phyloP scores from a whole-genome alignment of 192 early-diverging fungal genomes.

The Dissophora globulifera region DNA sequence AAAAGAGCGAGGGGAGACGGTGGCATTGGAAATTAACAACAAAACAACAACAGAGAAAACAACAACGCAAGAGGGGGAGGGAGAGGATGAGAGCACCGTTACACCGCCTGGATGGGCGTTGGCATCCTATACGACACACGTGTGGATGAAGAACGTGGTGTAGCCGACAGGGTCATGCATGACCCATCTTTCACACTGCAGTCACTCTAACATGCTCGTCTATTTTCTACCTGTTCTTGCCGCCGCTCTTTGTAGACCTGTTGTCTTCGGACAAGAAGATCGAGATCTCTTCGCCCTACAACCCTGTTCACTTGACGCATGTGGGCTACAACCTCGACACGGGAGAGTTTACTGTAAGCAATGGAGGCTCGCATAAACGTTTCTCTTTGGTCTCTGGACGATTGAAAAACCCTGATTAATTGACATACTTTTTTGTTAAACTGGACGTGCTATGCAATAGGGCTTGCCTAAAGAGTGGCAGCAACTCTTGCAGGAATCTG shows the following conservation, averaged over 20 bases:
- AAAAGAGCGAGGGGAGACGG: neutral
- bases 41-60: neutral
- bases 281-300: conserved; percentile 95
- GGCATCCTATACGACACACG: neutral
- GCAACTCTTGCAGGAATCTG: conserved; percentile 89
- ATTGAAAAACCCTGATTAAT: too few species aligned
- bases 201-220: too few species aligned
- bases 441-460: too few species aligned
- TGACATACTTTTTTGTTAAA: too few species aligned
- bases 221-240: too few species aligned
- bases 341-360: conserved; percentile 87
- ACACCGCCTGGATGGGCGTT: neutral
- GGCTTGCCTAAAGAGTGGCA: conserved; percentile 97
- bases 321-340: conserved; percentile 97
- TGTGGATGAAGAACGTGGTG: conserved; percentile 4
- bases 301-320: conserved; percentile 96
- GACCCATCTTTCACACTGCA: neutral
- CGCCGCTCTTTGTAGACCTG: conserved; percentile 52
- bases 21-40: neutral
- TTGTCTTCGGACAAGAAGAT: conserved; percentile 77
- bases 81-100: conserved; percentile 1
- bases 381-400: too few species aligned
- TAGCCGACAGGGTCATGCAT: conserved; percentile 2
- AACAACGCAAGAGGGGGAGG: too few species aligned
- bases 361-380: too few species aligned